Conservation (phyloP, 1,284 basidiomycete genomes). For the Irpex sp. region DNA sequence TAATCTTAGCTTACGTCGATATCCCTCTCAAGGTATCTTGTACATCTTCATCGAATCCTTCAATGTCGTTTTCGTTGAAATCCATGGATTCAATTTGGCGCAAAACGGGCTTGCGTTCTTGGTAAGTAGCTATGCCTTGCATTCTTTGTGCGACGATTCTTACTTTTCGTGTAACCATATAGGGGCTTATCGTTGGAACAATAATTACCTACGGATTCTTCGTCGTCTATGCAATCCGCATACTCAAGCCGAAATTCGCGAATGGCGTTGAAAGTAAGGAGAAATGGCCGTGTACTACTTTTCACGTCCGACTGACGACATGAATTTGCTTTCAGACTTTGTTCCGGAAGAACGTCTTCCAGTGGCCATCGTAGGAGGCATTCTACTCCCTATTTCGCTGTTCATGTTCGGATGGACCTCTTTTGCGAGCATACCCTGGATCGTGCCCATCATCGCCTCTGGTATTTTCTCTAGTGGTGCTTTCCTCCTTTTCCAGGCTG, state of each 20-base stretch:
- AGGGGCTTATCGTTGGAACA: conserved; percentile 8
- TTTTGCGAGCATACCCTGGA: conserved; percentile 27
- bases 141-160: conserved; percentile 22
- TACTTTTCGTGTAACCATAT: background rate
- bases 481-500: conserved; percentile 31
- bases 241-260: conserved; percentile 16
- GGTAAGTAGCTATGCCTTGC: conserved; percentile 32
- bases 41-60: conserved; percentile 33
- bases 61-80: conserved; percentile 30
- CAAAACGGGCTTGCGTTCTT: conserved; percentile 44
- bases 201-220: conserved; percentile 8
- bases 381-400: conserved; percentile 36
- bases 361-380: conserved; percentile 33
- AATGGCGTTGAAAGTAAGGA: conserved; percentile 8
- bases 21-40: conserved; percentile 18
- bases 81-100: conserved; percentile 32
- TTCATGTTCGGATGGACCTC: conserved; percentile 44
- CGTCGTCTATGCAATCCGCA: conserved; percentile 16
- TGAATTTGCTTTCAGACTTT: conserved; percentile 16
- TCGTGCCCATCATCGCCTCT: conserved; percentile 24
- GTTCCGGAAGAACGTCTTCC: conserved; percentile 42
- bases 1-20: background rate
- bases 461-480: conserved; percentile 22
- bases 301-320: background rate
- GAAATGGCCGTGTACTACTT: background rate